These are phyloP conservation scores for Lentinula aciculospora DNA, from an alignment of 768 basidiomycete species.

Conservation along the genomic window DNA sequence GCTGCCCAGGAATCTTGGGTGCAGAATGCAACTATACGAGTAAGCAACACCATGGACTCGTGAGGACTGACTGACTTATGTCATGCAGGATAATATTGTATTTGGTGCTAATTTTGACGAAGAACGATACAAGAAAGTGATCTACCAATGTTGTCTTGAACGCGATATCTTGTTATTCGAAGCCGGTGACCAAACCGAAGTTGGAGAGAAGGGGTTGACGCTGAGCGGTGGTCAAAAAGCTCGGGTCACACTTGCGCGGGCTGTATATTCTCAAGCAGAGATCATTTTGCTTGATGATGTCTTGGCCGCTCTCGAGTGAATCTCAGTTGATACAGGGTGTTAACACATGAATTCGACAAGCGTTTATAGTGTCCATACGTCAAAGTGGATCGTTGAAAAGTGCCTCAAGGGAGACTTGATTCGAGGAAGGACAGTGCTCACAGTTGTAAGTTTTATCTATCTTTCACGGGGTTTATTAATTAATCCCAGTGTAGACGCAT, in stretches of 20 bases:
- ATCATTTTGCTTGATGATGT: slow-evolving; percentile 45
- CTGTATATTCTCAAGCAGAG: slow-evolving; percentile 35
- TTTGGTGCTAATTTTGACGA: slow-evolving; percentile 36
- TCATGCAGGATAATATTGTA: slow-evolving; percentile 33
- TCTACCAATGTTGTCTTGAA: slow-evolving; percentile 32
- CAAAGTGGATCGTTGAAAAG: slow-evolving; percentile 8
- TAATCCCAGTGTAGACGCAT: slow-evolving; percentile 28
- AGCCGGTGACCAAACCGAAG: slow-evolving; percentile 37
- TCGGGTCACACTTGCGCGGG: slow-evolving; percentile 37
- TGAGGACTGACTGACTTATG: neutral
- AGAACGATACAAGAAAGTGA: slow-evolving; percentile 31
- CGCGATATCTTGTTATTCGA: slow-evolving; percentile 37
- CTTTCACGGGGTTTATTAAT: neutral
- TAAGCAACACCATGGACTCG: slow-evolving; percentile 8
- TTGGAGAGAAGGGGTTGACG: slow-evolving; percentile 50
- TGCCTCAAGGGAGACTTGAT: slow-evolving; percentile 9
- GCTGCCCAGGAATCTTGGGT: slow-evolving; percentile 64
- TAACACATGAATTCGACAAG: slow-evolving; percentile 30
- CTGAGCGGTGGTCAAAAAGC: slow-evolving; percentile 38
- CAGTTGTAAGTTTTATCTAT: slow-evolving; percentile 4
- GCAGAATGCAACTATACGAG: slow-evolving; percentile 50
- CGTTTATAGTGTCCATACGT: slow-evolving; percentile 13
- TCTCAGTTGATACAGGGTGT: slow-evolving; percentile 17
- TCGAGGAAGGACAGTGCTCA: slow-evolving; percentile 7
- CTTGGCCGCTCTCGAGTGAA: slow-evolving; percentile 29